Base-by-base conservation (phyloP, 2,329 filamentous ascomycete genomes). In the Pseudocercospora macadamiae region DNA sequence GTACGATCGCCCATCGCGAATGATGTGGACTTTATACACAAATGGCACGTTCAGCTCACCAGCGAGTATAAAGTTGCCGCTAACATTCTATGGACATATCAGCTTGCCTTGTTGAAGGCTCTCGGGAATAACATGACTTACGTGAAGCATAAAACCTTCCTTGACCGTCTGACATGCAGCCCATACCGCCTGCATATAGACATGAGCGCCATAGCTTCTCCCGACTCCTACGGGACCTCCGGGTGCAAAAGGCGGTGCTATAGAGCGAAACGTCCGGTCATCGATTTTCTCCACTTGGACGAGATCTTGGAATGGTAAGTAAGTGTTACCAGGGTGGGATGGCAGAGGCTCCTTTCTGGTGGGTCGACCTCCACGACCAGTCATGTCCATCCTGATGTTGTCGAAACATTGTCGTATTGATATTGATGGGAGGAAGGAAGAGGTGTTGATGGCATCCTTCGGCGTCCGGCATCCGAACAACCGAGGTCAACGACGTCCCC, bases 151-250 rank as follows among this genome's bases (percentile, higher is more conserved):
- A 51, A 82, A 79, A 1, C 80, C 82, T 25, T 75, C 70, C 4
- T 65, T 67, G 10, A 84, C 79, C 1, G 82, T 85, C 60, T 83
- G 79, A 7, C 79, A 79, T 7, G 83, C 82, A 14, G 82, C 82
- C 74, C 80, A 85, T 14, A 80, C 81, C 28, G 82, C 79, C 69
- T 85, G 83, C n/a, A 80, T 79, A 63, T 80, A 84, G 3, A 84
- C 81, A 71, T 85, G 82, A 1, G 82, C 82, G 10, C 82, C 82
- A 68, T 83, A 84, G 0, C 81, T 78, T 12, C 76, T 72, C 2
- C 72, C 73, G 14, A 74, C 69, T 18, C 60, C 62, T n/a, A 66
- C 37, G 18, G 58, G 52, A 2, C 68, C 72, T 2, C 75, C 77
- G 0, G 80, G 79, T 9, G 76, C 73, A 60, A 77, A 82, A 0